Conservation (phyloP, 164 flowering plant genomes). For the Cinnamomum micranthum region DNA sequence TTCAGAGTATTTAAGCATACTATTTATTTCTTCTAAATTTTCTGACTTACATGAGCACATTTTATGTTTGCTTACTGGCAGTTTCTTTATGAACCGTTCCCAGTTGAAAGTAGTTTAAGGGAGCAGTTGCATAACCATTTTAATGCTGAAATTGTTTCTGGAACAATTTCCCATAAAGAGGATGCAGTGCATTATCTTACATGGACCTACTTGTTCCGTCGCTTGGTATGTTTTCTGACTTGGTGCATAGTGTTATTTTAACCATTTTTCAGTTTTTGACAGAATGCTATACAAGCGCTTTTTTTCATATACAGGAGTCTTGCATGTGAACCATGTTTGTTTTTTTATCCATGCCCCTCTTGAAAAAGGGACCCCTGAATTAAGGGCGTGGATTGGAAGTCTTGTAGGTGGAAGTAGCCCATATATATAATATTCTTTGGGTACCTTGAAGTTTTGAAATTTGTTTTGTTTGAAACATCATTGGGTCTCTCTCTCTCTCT, state of each 20-base stretch:
- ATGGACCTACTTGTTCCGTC: slow-evolving; percentile 95
- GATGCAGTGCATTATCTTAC: slow-evolving; percentile 95
- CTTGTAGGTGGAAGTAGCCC: too few relatives aligned
- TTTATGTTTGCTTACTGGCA: slow-evolving; percentile 28
- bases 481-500: too few relatives aligned
- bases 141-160: slow-evolving; percentile 94
- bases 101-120: slow-evolving; percentile 93
- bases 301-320: neutral
- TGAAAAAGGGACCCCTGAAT: too few relatives aligned
- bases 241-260: neutral
- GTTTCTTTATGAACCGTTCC: slow-evolving; percentile 98
- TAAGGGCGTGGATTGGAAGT: too few relatives aligned
- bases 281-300: neutral
- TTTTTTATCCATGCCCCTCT: too few relatives aligned
- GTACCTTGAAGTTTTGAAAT: too few relatives aligned
- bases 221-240: slow-evolving; percentile 60
- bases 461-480: too few relatives aligned
- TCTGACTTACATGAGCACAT: slow-evolving; percentile 7
- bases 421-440: too few relatives aligned
- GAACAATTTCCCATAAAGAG: slow-evolving; percentile 84
- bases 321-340: too few relatives aligned
- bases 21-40: neutral
- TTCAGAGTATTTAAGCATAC: neutral
- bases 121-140: slow-evolving; percentile 87
- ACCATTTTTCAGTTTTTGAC: neutral